Percentiles rank a stretch among this genome's conserved stretches.
phyloP scores from a whole-genome alignment of 2,329 filamentous ascomycete genomes.

The Gaeumannomyces tritici region DNA sequence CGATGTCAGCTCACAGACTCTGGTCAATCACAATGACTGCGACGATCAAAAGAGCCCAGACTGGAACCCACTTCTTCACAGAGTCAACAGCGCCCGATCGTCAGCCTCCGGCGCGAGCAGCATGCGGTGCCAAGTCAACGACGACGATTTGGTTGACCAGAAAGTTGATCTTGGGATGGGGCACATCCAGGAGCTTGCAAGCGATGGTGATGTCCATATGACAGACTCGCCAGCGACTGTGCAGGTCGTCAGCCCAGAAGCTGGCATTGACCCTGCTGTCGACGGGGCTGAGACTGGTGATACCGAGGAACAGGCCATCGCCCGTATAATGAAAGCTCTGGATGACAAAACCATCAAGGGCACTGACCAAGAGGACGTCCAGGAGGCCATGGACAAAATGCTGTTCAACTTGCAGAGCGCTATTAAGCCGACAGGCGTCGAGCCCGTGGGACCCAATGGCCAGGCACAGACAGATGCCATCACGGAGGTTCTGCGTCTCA shows the following conservation, averaged over 20 bases:
- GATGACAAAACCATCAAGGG: slow-evolving; percentile 38
- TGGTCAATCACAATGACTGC: slow-evolving; percentile 29
- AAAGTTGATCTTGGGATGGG: neutral
- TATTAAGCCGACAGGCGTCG: slow-evolving; percentile 59
- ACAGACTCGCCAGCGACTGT: neutral
- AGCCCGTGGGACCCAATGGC: slow-evolving; percentile 30
- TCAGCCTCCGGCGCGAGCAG: slow-evolving; percentile 1
- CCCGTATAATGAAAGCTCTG: slow-evolving; percentile 28
- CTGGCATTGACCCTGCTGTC: neutral
- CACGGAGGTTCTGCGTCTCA: slow-evolving; percentile 59
- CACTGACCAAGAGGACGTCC: slow-evolving; percentile 82
- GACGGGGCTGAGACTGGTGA: slow-evolving; percentile 6
- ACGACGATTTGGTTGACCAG: slow-evolving; percentile 1
- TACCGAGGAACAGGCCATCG: slow-evolving; percentile 10
- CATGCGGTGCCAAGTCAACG: slow-evolving; percentile 3
- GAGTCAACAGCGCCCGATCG: slow-evolving; percentile 1
- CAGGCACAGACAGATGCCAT: slow-evolving; percentile 76
- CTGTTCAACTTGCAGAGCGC: slow-evolving; percentile 86
- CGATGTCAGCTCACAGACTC: slow-evolving; percentile 39
- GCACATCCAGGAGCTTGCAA: neutral
- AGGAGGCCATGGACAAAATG: slow-evolving; percentile 89
- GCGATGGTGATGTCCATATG: slow-evolving; percentile 8
- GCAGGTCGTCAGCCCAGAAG: neutral
- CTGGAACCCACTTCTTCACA: neutral
- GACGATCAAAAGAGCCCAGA: neutral